Percentiles rank a stretch among this genome's conserved stretches.
Evolutionary conservation across 768 basidiomycete species (phyloP).

Genomic region (Gloeopeniophorella convolvens): DNA sequence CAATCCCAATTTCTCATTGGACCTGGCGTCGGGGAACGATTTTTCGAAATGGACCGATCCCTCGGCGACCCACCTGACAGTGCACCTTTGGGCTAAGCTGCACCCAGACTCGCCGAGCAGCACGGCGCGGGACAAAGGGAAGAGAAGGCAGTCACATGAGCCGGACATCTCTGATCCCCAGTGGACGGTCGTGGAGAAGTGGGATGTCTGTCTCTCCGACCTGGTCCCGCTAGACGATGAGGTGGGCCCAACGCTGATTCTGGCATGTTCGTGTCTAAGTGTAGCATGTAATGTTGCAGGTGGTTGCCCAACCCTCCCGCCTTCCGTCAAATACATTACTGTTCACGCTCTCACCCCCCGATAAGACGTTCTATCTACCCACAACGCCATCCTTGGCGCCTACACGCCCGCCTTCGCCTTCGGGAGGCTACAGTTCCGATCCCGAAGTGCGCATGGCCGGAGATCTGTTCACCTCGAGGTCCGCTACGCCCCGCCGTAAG

Average conservation of each 20-base stretch:
- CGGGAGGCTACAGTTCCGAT: conserved; percentile 62
- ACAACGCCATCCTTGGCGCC: conserved; percentile 24
- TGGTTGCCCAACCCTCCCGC: conserved; percentile 34
- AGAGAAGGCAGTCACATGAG: conserved; percentile 11
- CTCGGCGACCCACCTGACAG: conserved; percentile 43
- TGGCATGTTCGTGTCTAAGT: neutral
- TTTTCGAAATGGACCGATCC: conserved; percentile 50
- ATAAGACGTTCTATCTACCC: conserved; percentile 54
- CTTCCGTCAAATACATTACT: conserved; percentile 73
- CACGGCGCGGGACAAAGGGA: conserved; percentile 10
- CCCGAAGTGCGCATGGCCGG: conserved; percentile 46
- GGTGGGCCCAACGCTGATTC: conserved; percentile 38
- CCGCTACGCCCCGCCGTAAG: conserved; percentile 5
- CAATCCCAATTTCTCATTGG: conserved; percentile 67
- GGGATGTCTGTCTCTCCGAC: conserved; percentile 55
- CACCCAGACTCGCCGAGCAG: conserved; percentile 13
- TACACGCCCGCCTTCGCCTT: conserved; percentile 49
- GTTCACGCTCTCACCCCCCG: conserved; percentile 55
- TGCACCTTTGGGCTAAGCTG: conserved; percentile 52
- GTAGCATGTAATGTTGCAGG: conserved; percentile 24
- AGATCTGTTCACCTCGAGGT: conserved; percentile 17
- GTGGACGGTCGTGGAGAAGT: conserved; percentile 65
- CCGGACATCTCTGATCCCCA: conserved; percentile 23
- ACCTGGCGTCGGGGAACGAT: conserved; percentile 43
- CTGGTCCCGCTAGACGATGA: conserved; percentile 54